These are phyloP conservation scores for Stipa capillata DNA, from an alignment of 176 grass and related monocot genomes.

Conservation along the genomic window DNA sequence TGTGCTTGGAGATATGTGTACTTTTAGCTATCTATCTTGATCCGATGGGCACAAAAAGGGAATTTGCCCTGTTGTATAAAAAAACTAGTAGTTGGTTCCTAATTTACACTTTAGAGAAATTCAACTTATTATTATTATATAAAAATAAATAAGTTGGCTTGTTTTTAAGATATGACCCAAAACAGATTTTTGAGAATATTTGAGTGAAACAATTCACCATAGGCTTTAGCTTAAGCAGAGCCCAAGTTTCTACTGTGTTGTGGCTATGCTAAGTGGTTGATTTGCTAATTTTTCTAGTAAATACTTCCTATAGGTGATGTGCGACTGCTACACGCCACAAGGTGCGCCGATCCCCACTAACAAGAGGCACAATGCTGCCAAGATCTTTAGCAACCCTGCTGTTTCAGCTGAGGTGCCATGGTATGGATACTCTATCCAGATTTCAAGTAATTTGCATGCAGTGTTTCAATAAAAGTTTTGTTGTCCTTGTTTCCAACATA, in stretches of 20 bases:
- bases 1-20: not conserved
- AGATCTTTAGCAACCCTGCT: slow-evolving; percentile 61
- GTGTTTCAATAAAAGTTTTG: not conserved
- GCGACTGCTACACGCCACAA: slow-evolving; percentile 92
- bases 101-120: not conserved
- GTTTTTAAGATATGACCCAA: too few relatives aligned
- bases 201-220: too few relatives aligned
- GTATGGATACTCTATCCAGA: slow-evolving; percentile 21
- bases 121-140: not conserved
- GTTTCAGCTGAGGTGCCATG: slow-evolving; percentile 69
- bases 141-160: not conserved
- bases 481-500: not conserved
- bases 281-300: not conserved
- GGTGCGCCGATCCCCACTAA: slow-evolving; percentile 72
- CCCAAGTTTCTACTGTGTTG: not conserved
- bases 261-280: not conserved
- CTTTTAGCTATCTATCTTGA: not conserved
- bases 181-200: too few relatives aligned
- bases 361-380: slow-evolving; percentile 82
- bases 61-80: not conserved
- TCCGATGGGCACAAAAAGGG: not conserved
- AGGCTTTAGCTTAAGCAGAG: not conserved
- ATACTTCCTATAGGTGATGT: slow-evolving; percentile 64
- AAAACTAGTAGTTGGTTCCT: not conserved
- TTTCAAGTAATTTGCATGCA: not conserved